These are phyloP conservation scores for Pseudogymnoascus sp. DNA, from an alignment of 2,329 filamentous ascomycete genomes.

Conservation along the genomic window DNA sequence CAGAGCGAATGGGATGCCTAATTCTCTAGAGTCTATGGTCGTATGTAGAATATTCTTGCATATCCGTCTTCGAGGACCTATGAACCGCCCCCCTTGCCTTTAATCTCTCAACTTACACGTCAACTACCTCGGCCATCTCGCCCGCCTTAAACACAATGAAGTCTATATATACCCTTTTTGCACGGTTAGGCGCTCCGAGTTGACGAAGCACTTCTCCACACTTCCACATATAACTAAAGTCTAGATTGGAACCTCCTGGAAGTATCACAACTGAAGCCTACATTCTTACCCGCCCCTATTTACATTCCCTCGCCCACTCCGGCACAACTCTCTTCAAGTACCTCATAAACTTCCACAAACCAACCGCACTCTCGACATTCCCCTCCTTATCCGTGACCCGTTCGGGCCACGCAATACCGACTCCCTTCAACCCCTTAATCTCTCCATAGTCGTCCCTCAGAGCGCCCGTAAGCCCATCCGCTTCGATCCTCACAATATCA, in stretches of 20 bases:
- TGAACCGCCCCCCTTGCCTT: too few relatives aligned
- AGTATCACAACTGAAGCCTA: constrained; percentile 40
- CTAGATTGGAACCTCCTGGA: neutral
- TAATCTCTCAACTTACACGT: neutral
- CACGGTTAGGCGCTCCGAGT: neutral
- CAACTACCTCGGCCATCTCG: neutral
- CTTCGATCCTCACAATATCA: constrained; percentile 20
- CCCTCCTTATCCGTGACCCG: constrained; percentile 52
- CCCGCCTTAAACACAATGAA: neutral
- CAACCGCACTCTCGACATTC: constrained; percentile 55
- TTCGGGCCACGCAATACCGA: constrained; percentile 58
- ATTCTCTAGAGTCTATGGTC: neutral
- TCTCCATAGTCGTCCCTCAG: constrained; percentile 40
- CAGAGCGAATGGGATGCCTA: neutral
- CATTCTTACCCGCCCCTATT: constrained; percentile 49
- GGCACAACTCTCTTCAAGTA: constrained; percentile 49
- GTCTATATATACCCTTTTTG: neutral
- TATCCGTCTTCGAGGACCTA: too few relatives aligned
- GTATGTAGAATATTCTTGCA: neutral
- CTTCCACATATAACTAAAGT: neutral
- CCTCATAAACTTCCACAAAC: constrained; percentile 60
- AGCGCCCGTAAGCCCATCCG: constrained; percentile 33
- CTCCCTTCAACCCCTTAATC: constrained; percentile 45
- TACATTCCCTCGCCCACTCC: constrained; percentile 33
- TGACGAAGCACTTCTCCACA: neutral